A percentile compares a stretch with the other conserved stretches of the same genome.
These are phyloP conservation scores for Cladophialophora yegresii DNA, from an alignment of 2,329 filamentous ascomycete genomes.

Conservation along the genomic window DNA sequence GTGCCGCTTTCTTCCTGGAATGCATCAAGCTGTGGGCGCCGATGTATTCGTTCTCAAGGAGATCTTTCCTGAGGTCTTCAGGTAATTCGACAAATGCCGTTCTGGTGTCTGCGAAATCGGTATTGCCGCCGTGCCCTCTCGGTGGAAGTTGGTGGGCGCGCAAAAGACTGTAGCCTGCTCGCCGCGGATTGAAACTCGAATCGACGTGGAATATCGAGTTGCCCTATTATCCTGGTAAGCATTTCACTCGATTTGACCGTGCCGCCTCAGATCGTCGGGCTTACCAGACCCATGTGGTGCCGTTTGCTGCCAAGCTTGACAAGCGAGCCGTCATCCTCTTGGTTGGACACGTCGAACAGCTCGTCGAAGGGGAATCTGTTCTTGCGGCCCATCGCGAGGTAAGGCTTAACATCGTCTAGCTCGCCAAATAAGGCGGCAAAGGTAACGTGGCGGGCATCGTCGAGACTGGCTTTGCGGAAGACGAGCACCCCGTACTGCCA, in stretches of 20 bases:
- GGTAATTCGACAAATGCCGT: conserved; percentile 55
- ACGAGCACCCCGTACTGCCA: conserved; percentile 56
- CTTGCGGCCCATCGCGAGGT: conserved; percentile 50
- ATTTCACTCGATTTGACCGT: background rate
- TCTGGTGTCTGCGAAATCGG: conserved; percentile 57
- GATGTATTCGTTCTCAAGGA: conserved; percentile 48
- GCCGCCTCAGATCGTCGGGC: conserved; percentile 19
- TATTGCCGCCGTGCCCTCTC: conserved; percentile 51
- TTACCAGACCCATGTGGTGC: conserved; percentile 46
- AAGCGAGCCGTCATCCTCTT: conserved; percentile 52
- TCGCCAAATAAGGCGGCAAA: conserved; percentile 57
- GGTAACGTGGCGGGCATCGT: conserved; percentile 55
- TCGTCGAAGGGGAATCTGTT: conserved; percentile 53
- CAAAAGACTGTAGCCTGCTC: conserved; percentile 56
- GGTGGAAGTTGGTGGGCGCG: conserved; percentile 56
- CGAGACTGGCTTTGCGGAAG: conserved; percentile 54
- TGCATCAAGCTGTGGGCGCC: conserved; percentile 57
- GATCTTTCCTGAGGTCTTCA: conserved; percentile 40
- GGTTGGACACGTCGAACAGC: conserved; percentile 61
- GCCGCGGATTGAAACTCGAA: conserved; percentile 58
- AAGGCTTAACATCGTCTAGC: conserved; percentile 58
- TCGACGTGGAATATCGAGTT: conserved; percentile 60
- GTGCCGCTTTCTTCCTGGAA: conserved; percentile 53
- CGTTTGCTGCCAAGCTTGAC: conserved; percentile 48
- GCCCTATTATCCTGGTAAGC: conserved; percentile 38